Evolutionary conservation across 2,329 filamentous ascomycete species (phyloP).

Genomic region (Microcera coccophila): DNA sequence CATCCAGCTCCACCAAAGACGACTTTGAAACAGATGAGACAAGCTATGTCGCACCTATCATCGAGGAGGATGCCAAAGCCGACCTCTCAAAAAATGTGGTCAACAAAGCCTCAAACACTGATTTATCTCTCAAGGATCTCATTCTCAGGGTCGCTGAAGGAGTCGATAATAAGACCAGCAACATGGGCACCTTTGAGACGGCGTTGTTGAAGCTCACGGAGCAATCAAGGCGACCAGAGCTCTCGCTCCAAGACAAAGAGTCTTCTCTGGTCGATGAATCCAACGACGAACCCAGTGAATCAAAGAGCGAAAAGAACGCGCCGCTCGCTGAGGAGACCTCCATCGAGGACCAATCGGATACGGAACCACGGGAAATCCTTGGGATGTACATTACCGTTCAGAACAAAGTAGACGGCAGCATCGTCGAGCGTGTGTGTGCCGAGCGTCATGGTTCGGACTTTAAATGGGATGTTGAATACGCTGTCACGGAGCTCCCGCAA

Average conservation of each 20-base stretch:
- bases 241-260: neutral
- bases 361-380: slow-evolving; percentile 33
- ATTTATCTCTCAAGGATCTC: slow-evolving; percentile 42
- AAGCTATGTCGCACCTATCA: neutral
- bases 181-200: slow-evolving; percentile 48
- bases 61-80: neutral
- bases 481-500: slow-evolving; percentile 58
- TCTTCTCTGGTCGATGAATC: slow-evolving; percentile 2
- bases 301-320: neutral
- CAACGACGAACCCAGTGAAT: slow-evolving; percentile 8
- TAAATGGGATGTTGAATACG: slow-evolving; percentile 73
- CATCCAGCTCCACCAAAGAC: neutral
- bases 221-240: slow-evolving; percentile 22
- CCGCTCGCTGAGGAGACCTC: neutral
- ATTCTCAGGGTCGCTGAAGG: slow-evolving; percentile 49
- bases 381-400: slow-evolving; percentile 69
- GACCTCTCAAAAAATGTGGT: neutral
- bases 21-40: neutral
- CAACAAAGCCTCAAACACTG: slow-evolving; percentile 2
- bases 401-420: slow-evolving; percentile 66
- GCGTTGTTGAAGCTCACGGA: slow-evolving; percentile 49
- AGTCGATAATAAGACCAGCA: slow-evolving; percentile 38
- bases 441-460: neutral
- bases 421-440: slow-evolving; percentile 56
- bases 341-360: neutral